Conservation (phyloP, 108 stramenopile genomes). For the Cyclotella atomus region DNA sequence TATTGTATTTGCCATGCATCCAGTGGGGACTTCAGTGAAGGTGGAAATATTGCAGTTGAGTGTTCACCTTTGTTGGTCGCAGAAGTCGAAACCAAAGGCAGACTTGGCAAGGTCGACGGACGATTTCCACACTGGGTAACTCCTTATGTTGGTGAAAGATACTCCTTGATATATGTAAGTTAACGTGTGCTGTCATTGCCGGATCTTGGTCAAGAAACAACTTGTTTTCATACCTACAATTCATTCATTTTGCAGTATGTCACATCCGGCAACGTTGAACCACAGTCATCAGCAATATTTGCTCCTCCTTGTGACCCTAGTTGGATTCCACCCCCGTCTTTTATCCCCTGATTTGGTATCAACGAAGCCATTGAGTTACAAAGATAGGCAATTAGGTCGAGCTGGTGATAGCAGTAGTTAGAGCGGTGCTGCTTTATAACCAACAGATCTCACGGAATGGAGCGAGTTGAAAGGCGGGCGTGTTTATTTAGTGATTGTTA, state of each 20-base stretch:
- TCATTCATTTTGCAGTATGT: slow-evolving; percentile 15
- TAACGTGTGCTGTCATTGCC: not conserved
- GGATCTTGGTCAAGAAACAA: not conserved
- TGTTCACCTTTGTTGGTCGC: slow-evolving; percentile 48
- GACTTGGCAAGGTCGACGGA: slow-evolving; percentile 74
- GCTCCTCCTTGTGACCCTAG: slow-evolving; percentile 1
- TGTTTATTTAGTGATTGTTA: too few relatives aligned
- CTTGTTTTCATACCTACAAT: too few relatives aligned
- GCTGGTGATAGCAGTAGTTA: too few relatives aligned
- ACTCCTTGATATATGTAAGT: slow-evolving; percentile 62
- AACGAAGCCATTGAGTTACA: too few relatives aligned
- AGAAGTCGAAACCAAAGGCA: slow-evolving; percentile 57
- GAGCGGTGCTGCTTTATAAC: too few relatives aligned
- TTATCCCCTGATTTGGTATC: slow-evolving; percentile 18
- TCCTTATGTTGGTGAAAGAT: slow-evolving; percentile 54
- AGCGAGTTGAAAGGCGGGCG: too few relatives aligned
- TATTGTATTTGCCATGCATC: not conserved
- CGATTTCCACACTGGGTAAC: slow-evolving; percentile 78
- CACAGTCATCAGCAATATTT: slow-evolving; percentile 49
- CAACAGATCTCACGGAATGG: too few relatives aligned
- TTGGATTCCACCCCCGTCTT: slow-evolving; percentile 27
- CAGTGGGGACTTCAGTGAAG: slow-evolving; percentile 49
- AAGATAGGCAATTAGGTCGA: too few relatives aligned
- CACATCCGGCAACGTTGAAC: slow-evolving; percentile 25
- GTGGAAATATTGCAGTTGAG: slow-evolving; percentile 64